Percentiles rank a stretch among this genome's conserved stretches.
phyloP scores from a whole-genome alignment of 2,329 filamentous ascomycete species.

The Apiospora marii region DNA sequence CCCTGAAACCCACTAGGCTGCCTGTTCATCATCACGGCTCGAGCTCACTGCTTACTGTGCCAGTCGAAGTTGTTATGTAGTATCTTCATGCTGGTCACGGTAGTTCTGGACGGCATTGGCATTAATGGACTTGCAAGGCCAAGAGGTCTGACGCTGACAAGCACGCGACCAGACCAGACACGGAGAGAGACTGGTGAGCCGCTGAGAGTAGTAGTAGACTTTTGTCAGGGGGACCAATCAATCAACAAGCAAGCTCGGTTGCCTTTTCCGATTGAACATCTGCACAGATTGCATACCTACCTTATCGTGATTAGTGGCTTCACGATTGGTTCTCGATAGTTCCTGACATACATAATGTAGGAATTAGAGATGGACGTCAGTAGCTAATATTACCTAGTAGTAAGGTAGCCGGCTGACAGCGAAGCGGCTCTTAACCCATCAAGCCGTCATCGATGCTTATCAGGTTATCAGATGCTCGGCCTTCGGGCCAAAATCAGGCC shows the following conservation, averaged over 20 bases:
- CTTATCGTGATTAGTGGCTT: background rate
- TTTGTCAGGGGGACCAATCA: background rate
- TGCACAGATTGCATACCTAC: background rate
- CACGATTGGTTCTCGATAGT: background rate
- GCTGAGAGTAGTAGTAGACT: background rate
- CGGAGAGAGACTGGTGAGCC: background rate
- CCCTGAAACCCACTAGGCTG: background rate
- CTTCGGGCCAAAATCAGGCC: conserved; percentile 17
- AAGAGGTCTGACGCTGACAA: too few relatives aligned
- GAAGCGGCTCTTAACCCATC: background rate
- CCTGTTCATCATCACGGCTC: background rate
- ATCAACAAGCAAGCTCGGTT: background rate
- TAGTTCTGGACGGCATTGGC: background rate
- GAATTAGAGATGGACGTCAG: background rate
- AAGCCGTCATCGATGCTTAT: conserved; percentile 8
- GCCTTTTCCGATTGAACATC: background rate
- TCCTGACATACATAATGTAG: too few relatives aligned
- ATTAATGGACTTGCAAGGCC: background rate
- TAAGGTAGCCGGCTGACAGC: background rate
- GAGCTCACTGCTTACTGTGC: background rate
- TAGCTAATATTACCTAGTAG: background rate
- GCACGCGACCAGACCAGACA: too few relatives aligned
- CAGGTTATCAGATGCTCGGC: conserved; percentile 9
- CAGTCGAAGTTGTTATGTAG: background rate
- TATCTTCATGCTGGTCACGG: background rate